Conservation (phyloP, 768 basidiomycete species). For the Hypsizygus marmoreus region DNA sequence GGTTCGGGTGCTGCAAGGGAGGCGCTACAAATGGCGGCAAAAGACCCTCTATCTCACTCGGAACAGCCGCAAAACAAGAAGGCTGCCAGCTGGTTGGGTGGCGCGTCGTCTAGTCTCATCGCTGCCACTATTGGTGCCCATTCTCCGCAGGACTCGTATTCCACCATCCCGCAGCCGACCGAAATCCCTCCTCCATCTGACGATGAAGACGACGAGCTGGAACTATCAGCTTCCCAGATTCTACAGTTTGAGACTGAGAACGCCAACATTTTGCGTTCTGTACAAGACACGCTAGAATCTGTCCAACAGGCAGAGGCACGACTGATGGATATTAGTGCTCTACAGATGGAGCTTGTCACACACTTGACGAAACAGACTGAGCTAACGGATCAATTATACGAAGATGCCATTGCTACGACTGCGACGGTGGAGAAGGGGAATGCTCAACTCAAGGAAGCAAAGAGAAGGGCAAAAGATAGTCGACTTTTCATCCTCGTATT, state of each 20-base stretch:
- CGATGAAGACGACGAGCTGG: conserved; percentile 78
- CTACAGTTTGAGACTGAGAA: conserved; percentile 94
- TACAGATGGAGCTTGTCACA: conserved; percentile 89
- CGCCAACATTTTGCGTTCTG: conserved; percentile 77
- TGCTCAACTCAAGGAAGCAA: conserved; percentile 85
- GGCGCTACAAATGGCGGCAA: conserved; percentile 45
- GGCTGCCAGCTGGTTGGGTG: conserved; percentile 62
- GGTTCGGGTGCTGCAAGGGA: conserved; percentile 79
- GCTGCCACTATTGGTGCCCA: conserved; percentile 61
- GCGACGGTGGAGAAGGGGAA: conserved; percentile 89
- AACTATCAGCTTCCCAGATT: conserved; percentile 85
- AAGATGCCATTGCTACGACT: conserved; percentile 89
- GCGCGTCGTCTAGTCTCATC: conserved; percentile 57
- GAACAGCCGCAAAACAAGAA: conserved; percentile 21
- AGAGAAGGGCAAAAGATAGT: conserved; percentile 82
- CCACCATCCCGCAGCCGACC: conserved; percentile 22
- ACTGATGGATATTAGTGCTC: conserved; percentile 87
- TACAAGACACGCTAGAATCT: conserved; percentile 83
- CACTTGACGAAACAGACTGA: conserved; percentile 91
- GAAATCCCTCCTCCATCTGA: conserved; percentile 40
- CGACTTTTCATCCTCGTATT: conserved; percentile 90
- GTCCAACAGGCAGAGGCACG: conserved; percentile 92
- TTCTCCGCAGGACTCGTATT: conserved; percentile 30
- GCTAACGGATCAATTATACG: conserved; percentile 90
- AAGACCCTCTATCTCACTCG: conserved; percentile 21